Base-by-base conservation (phyloP, 1,284 basidiomycete genomes). In the Pseudomicrostroma phylloplanum region DNA sequence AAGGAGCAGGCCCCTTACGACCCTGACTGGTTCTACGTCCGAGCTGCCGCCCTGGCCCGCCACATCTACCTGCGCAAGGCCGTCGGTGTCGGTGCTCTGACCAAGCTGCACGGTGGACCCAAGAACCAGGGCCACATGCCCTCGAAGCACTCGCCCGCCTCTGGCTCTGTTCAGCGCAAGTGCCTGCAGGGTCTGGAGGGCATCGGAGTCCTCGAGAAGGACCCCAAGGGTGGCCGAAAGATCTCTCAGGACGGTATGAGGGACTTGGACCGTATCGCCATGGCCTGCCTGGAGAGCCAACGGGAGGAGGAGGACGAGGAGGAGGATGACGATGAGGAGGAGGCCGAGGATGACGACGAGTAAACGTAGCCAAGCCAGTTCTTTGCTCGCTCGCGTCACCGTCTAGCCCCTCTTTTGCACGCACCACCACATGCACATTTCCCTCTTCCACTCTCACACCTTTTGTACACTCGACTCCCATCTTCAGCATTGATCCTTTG, bases 11-110 rank as follows among this genome's bases (percentile, higher is more conserved):
- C 93, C 60, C 94, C 94, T 63, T 97, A 97, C 84, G 92, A 98
- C 83, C 90, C 91, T 59, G 96, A 98, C 83, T 99, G 94, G 94
- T 99, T 88, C 87, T 98, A 98, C 84, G 86, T 96, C 80, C 92
- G 94, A 77, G 90, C 93, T 82, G 94, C 94, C 80, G 91, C 94
- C 68, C 84, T 99, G 72, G 94, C 96, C 81, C 89, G 96, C 80
- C 94, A 98, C 87, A 93, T 98, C 83, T 98, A 99, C 87, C 89
- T 99, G 80, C 91, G 94, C 83, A 97, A 97, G 85, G 89, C 92
- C 81, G 92, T 97, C 77, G 94, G 94, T 81, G 87, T 97, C 70
- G 94, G 94, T 78, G 91, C 92, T 57, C 87, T 99, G 63, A 87
- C 86, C 82, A 98, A 97, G 86, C 89, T 97, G 62, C 92, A 98